These are phyloP conservation scores for Corylus avellana DNA, from an alignment of 306 rosid species.

Conservation along the genomic window DNA sequence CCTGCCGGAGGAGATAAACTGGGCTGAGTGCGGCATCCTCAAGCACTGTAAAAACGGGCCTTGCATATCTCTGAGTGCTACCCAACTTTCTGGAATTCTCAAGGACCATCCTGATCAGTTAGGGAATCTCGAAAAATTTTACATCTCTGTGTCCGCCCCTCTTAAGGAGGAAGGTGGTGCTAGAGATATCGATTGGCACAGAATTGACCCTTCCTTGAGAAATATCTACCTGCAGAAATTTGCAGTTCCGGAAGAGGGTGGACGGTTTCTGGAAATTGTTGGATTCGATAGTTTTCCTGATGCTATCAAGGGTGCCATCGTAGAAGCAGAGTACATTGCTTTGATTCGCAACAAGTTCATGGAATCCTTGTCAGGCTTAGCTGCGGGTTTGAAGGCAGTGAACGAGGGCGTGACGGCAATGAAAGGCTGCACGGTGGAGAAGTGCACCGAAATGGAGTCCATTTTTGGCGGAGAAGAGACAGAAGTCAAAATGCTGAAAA, in stretches of 20 bases:
- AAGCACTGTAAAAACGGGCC: neutral
- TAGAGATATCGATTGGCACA: slow-evolving; percentile 3
- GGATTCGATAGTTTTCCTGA: neutral
- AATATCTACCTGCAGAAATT: neutral
- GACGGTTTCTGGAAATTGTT: slow-evolving; percentile 11
- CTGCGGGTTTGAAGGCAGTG: neutral
- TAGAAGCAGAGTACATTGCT: slow-evolving; percentile 14
- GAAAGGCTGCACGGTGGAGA: slow-evolving; percentile 36
- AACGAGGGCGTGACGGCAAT: neutral
- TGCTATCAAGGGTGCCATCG: slow-evolving; percentile 19
- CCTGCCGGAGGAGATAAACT: slow-evolving; percentile 32
- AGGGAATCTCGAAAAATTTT: neutral
- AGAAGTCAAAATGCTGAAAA: neutral
- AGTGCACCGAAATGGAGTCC: slow-evolving; percentile 15
- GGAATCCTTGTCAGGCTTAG: slow-evolving; percentile 15
- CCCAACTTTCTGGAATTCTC: slow-evolving; percentile 15
- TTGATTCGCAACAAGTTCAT: slow-evolving; percentile 27
- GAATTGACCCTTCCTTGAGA: neutral
- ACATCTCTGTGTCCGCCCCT: slow-evolving; percentile 20
- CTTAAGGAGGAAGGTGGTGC: slow-evolving; percentile 14
- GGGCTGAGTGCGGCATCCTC: slow-evolving; percentile 20
- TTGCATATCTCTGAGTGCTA: slow-evolving; percentile 22
- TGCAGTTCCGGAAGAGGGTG: neutral
- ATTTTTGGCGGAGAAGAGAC: slow-evolving; percentile 12
- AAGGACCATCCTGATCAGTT: slow-evolving; percentile 14